A percentile compares a stretch with the other conserved stretches of the same genome.
Evolutionary conservation across 2,329 filamentous ascomycete genomes (phyloP).

Genomic region (Colletotrichum simmondsii): DNA sequence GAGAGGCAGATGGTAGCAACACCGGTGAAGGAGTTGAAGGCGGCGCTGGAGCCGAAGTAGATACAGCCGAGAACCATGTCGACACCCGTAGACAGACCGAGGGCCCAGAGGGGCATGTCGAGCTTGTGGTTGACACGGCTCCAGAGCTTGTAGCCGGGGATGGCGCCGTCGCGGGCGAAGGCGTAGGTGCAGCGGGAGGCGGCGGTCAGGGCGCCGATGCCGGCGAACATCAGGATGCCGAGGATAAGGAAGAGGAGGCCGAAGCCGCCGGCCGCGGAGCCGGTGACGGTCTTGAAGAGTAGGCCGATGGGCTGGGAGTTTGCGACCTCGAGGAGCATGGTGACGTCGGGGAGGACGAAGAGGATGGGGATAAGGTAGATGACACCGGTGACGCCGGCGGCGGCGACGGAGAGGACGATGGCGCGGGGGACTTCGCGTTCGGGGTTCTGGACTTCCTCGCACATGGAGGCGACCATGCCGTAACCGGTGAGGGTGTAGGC

Average conservation of each 20-base stretch:
- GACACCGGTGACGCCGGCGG: slow-evolving; percentile 73
- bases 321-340: slow-evolving; percentile 70
- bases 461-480: slow-evolving; percentile 79
- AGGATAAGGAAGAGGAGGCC: slow-evolving; percentile 80
- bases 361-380: slow-evolving; percentile 79
- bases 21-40: slow-evolving; percentile 84
- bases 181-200: slow-evolving; percentile 80
- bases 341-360: slow-evolving; percentile 78
- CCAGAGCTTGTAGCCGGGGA: slow-evolving; percentile 76
- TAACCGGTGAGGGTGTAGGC: slow-evolving; percentile 73
- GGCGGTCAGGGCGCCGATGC: slow-evolving; percentile 79
- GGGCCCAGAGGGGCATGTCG: slow-evolving; percentile 76
- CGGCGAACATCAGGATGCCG: slow-evolving; percentile 81
- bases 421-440: slow-evolving; percentile 77
- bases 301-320: slow-evolving; percentile 81
- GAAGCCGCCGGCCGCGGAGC: slow-evolving; percentile 78
- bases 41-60: slow-evolving; percentile 81
- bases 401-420: slow-evolving; percentile 76
- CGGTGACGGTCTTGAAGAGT: slow-evolving; percentile 80
- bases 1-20: slow-evolving; percentile 84
- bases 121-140: slow-evolving; percentile 71
- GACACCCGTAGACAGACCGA: slow-evolving; percentile 74
- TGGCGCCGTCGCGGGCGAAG: slow-evolving; percentile 80
- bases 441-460: slow-evolving; percentile 77
- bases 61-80: slow-evolving; percentile 80